Evolutionary conservation across 805 yeast species (phyloP), one percentile per base, ranked within the genome.

Genomic region (Ogataea degrootiae): DNA sequence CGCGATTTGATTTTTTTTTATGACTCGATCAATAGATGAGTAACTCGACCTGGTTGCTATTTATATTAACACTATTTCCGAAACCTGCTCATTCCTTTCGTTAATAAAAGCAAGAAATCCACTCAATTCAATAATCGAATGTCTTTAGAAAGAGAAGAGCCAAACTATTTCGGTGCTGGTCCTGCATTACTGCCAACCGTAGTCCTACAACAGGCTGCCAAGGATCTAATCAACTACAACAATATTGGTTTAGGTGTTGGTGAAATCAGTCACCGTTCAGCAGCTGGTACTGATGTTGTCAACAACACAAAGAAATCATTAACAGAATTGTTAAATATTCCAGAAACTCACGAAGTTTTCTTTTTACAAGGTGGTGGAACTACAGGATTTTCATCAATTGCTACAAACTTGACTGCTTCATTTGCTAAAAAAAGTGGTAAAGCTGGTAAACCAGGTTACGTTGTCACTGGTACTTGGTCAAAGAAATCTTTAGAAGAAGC

Each of bases 351-450:
- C 65, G 97, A 90, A 66, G 92, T 92, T 2, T 84, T 94, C 65
- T 94, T 92, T 71, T 68, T 92, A 70, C 99, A 94, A 72, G 98
- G 99, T 55, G 99, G 99, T 53, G 99, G 98, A 50, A 92, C 98
- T 44, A 85, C 90, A 31, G 98, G 97, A 6, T 94, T 94, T 58
- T 87, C 98, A 3, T 82, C 96, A 5, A 75, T 88, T 42, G 89
- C 88, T 11, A 81, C 91, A 58, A 92, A 91, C 65, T 65, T 94
- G 67, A 65, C 85, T 51, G 96, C 96, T 23, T 74, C 85, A 19
- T 80, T 78, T 66, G 60, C 61, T 17, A 80, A 80, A 55, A 82
- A 76, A 61, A 78, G 85, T 17, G 94, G 92, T 38, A 81, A 80
- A 58, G 75, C 73, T 50, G 97, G 96, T 45, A 81, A 75, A 54